Percentiles rank a stretch among this genome's conserved stretches.
phyloP scores from a whole-genome alignment of 148 eudicot species.

The Hydrangea macrophylla region DNA sequence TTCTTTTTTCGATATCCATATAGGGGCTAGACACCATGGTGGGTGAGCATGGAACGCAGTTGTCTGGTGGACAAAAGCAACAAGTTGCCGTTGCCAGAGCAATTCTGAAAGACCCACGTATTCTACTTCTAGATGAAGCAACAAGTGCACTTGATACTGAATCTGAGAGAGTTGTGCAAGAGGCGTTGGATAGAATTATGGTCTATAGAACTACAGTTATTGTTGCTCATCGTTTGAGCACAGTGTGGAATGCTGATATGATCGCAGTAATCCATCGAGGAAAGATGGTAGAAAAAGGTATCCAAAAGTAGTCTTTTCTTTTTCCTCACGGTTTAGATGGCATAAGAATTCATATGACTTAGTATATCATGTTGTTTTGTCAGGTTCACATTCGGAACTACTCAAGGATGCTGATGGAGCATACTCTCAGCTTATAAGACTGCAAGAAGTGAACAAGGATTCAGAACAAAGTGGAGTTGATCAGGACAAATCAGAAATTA shows the following conservation, averaged over 20 bases:
- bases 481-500: too few species aligned
- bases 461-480: slow-evolving; percentile 2
- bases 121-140: slow-evolving; percentile 67
- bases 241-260: slow-evolving; percentile 48
- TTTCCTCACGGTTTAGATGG: neutral
- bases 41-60: slow-evolving; percentile 65
- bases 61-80: slow-evolving; percentile 85
- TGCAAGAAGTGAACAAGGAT: slow-evolving; percentile 57
- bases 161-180: slow-evolving; percentile 56
- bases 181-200: slow-evolving; percentile 70
- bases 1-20: neutral
- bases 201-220: slow-evolving; percentile 51
- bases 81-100: slow-evolving; percentile 69
- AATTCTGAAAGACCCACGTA: slow-evolving; percentile 67
- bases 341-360: neutral
- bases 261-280: slow-evolving; percentile 58
- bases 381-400: slow-evolving; percentile 64
- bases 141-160: slow-evolving; percentile 62
- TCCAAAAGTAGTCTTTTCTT: neutral
- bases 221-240: slow-evolving; percentile 60
- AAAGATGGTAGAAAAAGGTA: slow-evolving; percentile 64
- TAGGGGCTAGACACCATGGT: slow-evolving; percentile 57
- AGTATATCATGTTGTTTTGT: slow-evolving; percentile 1
- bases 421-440: slow-evolving; percentile 66
- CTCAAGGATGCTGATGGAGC: slow-evolving; percentile 77